Evolutionary conservation across 148 eudicot genomes (phyloP), one percentile per base, ranked within the genome.

Genomic region (Gaultheria prostrata): DNA sequence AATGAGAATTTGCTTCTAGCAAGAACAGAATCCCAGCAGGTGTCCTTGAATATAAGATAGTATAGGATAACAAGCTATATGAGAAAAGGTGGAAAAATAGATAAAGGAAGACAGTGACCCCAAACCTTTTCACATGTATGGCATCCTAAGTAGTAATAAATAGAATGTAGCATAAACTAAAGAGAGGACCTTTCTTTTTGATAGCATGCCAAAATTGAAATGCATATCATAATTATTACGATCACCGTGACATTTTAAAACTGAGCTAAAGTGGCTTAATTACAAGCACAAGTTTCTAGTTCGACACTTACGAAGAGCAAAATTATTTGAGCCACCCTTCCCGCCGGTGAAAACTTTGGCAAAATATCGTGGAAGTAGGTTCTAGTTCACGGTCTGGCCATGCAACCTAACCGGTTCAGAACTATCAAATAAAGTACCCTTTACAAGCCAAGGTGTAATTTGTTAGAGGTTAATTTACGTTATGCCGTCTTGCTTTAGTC

Each of bases 21-120:
- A 71, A 71, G 76, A 71, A 15, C 46, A 71, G 43, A 71, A 71
- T 71, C 76, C 76, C 28, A 17, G 21, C 59, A 54, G 21, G 59
- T 21, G 12, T 21, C 48, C 26, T 26, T 49, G 8, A 51, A n/a
- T 17, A 28, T 17, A 46, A 46, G 4, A 35, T 43, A 15, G 54
- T 18, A 65, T 28, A 65, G 43, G 24, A 51, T 77, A 77, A 76
- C 32, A 21, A 46, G 17, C 32, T 77, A 76, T 24, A 13, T 77
- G 15, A 59, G 28, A 32, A 78, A 78, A 54, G n/a, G 28, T 11
- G 8, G 18, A 4, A 45, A n/a, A 32, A 54, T n/a, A 78, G 32
- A 50, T 28, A 78, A 78, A 54, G 80, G 46, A n/a, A 78, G 80
- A 78, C 46, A 78, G 45, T 32, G 80, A 78, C 67, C 67, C 80